These are phyloP conservation scores for Thalassiosira mediterranea DNA, from an alignment of 352 stramenopile genomes.

Conservation along the genomic window DNA sequence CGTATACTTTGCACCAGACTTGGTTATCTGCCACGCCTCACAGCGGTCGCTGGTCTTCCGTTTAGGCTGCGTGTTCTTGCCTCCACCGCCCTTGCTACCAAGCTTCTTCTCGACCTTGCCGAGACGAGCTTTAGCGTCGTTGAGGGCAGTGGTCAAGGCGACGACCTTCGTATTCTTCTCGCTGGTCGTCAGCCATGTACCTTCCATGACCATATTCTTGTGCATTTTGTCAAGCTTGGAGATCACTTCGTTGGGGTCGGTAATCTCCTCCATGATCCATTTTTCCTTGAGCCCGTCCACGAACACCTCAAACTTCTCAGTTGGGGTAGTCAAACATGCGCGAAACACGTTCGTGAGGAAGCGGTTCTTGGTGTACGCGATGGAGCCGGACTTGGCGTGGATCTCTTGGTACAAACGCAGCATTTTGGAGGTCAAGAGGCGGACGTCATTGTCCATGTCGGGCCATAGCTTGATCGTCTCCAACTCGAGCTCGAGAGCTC, in stretches of 20 bases:
- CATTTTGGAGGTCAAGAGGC: background rate
- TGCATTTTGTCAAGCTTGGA: slow-evolving; percentile 2
- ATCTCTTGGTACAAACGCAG: no score
- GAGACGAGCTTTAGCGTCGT: slow-evolving; percentile 3
- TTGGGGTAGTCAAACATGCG: slow-evolving; percentile 4
- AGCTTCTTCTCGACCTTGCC: background rate
- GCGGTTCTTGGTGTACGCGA: no score
- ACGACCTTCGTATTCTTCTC: slow-evolving; percentile 25
- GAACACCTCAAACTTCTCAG: slow-evolving; percentile 3
- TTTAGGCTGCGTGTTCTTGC: background rate
- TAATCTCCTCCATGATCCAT: slow-evolving; percentile 16
- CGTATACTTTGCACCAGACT: background rate
- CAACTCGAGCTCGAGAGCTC: slow-evolving; percentile 1
- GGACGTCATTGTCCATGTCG: slow-evolving; percentile 1
- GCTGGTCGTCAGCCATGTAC: slow-evolving; percentile 10
- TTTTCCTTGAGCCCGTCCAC: slow-evolving; percentile 4
- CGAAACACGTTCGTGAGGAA: slow-evolving; percentile 20
- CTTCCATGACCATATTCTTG: slow-evolving; percentile 21
- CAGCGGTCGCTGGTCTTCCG: background rate
- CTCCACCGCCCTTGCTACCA: background rate
- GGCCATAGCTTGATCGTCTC: slow-evolving; percentile 3
- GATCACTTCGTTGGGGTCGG: slow-evolving; percentile 2
- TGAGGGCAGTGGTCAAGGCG: slow-evolving; percentile 10
- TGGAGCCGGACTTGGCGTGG: no score
- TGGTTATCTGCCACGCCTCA: slow-evolving; percentile 7